Evolutionary conservation across 106 monocot species (phyloP).

Genomic region (Dendrobium chrysotoxum): DNA sequence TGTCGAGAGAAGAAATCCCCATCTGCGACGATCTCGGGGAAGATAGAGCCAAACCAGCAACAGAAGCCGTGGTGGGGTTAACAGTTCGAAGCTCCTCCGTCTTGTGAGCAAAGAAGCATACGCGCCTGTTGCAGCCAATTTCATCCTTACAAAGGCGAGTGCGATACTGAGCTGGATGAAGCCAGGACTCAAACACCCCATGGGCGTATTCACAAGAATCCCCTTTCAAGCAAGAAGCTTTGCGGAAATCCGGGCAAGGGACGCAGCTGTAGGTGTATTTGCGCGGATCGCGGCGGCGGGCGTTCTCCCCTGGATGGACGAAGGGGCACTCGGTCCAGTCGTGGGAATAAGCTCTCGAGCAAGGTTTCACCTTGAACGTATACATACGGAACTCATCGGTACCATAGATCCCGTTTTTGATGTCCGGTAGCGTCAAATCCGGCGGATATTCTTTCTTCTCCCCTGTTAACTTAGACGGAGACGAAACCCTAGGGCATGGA

Average conservation of each 20-base stretch:
- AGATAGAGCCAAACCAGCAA: constrained; percentile 11
- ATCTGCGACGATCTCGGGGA: constrained; percentile 23
- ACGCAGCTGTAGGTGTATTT: constrained; percentile 62
- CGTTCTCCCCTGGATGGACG: constrained; percentile 76
- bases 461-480: constrained; percentile 5
- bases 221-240: constrained; percentile 57
- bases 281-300: constrained; percentile 51
- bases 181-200: constrained; percentile 73
- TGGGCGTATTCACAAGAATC: constrained; percentile 68
- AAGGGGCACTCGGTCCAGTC: constrained; percentile 84
- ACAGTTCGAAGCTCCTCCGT: constrained; percentile 54
- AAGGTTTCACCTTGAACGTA: constrained; percentile 64
- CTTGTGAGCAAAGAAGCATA: constrained; percentile 74
- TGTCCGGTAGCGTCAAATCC: constrained; percentile 53
- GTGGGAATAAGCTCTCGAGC: constrained; percentile 65
- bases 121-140: constrained; percentile 34
- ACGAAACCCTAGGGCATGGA: constrained; percentile 11
- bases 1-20: constrained; percentile 26
- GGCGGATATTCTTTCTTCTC: constrained; percentile 51
- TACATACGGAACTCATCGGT: constrained; percentile 81
- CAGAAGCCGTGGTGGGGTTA: constrained; percentile 28
- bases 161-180: constrained; percentile 60
- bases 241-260: constrained; percentile 68
- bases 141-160: constrained; percentile 65
- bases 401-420: constrained; percentile 59